phyloP scores from a whole-genome alignment of 1,284 basidiomycete genomes.

The Cutaneotrichosporon cavernicola region DNA sequence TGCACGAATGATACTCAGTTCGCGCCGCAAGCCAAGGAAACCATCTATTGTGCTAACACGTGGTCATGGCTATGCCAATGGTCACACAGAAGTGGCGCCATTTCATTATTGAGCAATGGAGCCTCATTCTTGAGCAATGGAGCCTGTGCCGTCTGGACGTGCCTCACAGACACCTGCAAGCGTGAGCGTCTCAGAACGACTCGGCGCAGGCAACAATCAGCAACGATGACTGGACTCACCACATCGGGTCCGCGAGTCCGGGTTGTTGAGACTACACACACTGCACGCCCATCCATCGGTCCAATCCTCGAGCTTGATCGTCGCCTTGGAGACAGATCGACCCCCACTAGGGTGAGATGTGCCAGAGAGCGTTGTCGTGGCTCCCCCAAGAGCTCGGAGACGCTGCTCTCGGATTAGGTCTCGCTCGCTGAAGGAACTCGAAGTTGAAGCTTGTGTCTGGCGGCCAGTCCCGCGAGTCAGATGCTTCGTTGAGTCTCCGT shows the following conservation, averaged over 20 bases:
- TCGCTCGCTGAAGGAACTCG: background rate
- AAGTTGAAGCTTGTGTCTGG: background rate
- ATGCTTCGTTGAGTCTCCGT: background rate
- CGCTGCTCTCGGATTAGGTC: slow-evolving; percentile 27
- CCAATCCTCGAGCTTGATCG: slow-evolving; percentile 14
- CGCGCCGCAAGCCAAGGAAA: too few species aligned
- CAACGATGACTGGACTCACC: slow-evolving; percentile 44
- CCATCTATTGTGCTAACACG: too few species aligned
- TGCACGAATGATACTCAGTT: too few species aligned
- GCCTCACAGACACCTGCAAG: slow-evolving; percentile 8
- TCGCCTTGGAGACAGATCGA: background rate
- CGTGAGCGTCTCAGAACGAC: slow-evolving; percentile 1
- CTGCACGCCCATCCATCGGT: slow-evolving; percentile 26
- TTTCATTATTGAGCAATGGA: background rate
- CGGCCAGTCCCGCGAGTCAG: background rate
- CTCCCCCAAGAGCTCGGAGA: slow-evolving; percentile 29
- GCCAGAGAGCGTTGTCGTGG: slow-evolving; percentile 12
- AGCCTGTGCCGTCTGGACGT: slow-evolving; percentile 12
- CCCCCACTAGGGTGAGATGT: background rate
- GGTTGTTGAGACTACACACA: slow-evolving; percentile 41
- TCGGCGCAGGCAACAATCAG: background rate
- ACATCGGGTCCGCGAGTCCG: slow-evolving; percentile 35
- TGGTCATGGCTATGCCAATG: background rate
- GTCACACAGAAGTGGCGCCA: background rate
- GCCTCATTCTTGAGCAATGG: background rate